Evolutionary conservation across 495 filamentous ascomycete genomes (phyloP).

Genomic region (Aspergillus diversus): DNA sequence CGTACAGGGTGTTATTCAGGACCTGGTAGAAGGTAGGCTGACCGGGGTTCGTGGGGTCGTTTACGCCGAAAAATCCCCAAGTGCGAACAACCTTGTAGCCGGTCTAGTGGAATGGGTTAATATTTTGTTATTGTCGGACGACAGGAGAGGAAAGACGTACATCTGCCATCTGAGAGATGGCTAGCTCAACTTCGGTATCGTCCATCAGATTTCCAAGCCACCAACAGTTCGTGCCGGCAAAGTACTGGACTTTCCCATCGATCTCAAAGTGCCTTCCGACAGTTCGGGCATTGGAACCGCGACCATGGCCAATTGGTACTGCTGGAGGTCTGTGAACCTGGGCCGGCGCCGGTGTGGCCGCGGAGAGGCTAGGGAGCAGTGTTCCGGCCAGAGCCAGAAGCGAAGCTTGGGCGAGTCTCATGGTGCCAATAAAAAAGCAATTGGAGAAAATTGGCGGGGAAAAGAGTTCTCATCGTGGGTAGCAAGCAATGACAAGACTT

Average conservation of each 20-base stretch:
- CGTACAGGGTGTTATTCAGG: slow-evolving; percentile 36
- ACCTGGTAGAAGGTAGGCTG: slow-evolving; percentile 61
- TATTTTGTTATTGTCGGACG: too few species aligned
- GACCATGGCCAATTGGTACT: slow-evolving; percentile 6
- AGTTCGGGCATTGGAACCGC: slow-evolving; percentile 13
- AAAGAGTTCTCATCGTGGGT: too few species aligned
- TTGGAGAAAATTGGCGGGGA: not conserved
- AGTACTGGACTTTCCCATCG: slow-evolving; percentile 63
- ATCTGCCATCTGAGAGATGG: slow-evolving; percentile 32
- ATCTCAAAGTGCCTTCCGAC: slow-evolving; percentile 61
- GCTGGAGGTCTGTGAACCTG: not conserved
- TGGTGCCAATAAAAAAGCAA: not conserved
- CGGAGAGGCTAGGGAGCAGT: not conserved
- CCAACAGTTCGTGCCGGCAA: slow-evolving; percentile 73
- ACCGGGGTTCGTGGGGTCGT: slow-evolving; percentile 43
- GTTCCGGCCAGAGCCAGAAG: not conserved
- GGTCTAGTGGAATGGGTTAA: slow-evolving; percentile 40
- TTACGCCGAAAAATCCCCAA: slow-evolving; percentile 74
- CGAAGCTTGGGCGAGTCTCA: not conserved
- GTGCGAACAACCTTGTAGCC: slow-evolving; percentile 69
- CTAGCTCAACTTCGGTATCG: slow-evolving; percentile 60
- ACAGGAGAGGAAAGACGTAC: not conserved
- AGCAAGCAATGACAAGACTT: not conserved
- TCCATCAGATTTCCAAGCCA: slow-evolving; percentile 71
- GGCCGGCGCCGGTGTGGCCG: not conserved